These are phyloP conservation scores for Elymus sibiricus DNA, from an alignment of 176 grass and related monocot genomes.

Conservation along the genomic window DNA sequence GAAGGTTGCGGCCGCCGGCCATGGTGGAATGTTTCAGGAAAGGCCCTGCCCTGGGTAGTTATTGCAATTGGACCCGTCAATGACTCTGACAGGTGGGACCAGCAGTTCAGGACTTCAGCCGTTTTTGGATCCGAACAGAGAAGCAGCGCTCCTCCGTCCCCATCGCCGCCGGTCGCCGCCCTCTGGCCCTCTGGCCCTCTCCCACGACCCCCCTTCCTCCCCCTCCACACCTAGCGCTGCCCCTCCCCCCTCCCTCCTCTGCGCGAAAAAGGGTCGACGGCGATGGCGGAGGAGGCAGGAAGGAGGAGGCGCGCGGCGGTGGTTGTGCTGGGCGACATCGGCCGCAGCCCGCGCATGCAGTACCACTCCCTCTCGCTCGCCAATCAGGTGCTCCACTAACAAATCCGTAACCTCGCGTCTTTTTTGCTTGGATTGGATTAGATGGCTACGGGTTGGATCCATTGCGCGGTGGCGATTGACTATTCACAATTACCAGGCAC, in stretches of 20 bases:
- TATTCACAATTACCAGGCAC: background rate
- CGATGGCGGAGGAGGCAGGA: constrained; percentile 21
- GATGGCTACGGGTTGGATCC: background rate
- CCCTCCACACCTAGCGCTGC: no score
- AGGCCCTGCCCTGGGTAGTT: background rate
- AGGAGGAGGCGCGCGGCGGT: constrained; percentile 65
- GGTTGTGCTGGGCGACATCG: constrained; percentile 93
- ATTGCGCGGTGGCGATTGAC: background rate
- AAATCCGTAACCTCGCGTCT: background rate
- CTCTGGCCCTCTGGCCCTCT: background rate
- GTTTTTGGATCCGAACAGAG: background rate
- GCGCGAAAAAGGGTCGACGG: background rate
- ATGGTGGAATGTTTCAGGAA: background rate
- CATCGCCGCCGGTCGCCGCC: background rate
- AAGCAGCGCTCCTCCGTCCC: background rate
- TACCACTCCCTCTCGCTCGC: constrained; percentile 96
- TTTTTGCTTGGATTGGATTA: background rate
- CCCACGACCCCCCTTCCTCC: no score
- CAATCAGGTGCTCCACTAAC: constrained; percentile 45
- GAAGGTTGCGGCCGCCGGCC: background rate
- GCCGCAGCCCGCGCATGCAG: constrained; percentile 95
- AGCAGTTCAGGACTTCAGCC: background rate
- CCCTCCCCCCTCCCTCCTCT: background rate
- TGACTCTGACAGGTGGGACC: background rate
- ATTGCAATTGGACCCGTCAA: background rate